A percentile compares a stretch with the other conserved stretches of the same genome.
These are phyloP conservation scores for Botrytis porri DNA, from an alignment of 2,329 filamentous ascomycete species.

Conservation along the genomic window DNA sequence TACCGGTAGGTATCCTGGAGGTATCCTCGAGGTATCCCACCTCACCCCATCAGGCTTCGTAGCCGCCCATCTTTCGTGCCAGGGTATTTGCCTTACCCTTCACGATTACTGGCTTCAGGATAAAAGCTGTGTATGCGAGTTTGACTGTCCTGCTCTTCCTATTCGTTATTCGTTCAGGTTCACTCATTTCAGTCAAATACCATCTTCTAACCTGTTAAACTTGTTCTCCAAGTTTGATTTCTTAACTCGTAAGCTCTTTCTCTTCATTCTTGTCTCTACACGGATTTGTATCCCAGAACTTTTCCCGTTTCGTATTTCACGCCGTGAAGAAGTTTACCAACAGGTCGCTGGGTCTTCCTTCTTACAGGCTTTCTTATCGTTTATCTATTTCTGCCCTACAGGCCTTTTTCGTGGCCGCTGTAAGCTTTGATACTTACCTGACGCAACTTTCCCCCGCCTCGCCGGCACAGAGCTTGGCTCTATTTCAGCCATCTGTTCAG, in stretches of 20 bases:
- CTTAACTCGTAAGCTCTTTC: slow-evolving; percentile 2
- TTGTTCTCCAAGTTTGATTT: not conserved
- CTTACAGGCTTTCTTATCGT: slow-evolving; percentile 16
- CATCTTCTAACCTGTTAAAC: slow-evolving; percentile 4
- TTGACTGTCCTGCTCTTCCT: slow-evolving; percentile 12
- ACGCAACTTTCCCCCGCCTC: slow-evolving; percentile 16
- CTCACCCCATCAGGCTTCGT: not conserved
- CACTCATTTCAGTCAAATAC: slow-evolving; percentile 16
- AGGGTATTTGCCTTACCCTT: slow-evolving; percentile 5
- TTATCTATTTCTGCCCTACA: slow-evolving; percentile 12
- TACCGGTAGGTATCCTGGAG: not conserved
- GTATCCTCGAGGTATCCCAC: not conserved
- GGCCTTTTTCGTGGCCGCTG: slow-evolving; percentile 7
- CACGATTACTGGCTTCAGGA: slow-evolving; percentile 9
- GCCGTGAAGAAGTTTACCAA: not conserved
- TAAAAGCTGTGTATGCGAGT: slow-evolving; percentile 5
- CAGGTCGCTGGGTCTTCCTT: not conserved
- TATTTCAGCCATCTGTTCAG: not conserved
- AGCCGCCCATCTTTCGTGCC: slow-evolving; percentile 16
- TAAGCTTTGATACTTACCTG: slow-evolving; percentile 12
- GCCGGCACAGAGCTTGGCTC: slow-evolving; percentile 17
- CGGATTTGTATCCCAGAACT: not conserved
- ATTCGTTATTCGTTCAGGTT: slow-evolving; percentile 17
- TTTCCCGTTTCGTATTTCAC: slow-evolving; percentile 3
- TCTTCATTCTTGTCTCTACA: slow-evolving; percentile 1